These are phyloP conservation scores for Candida labiduridarum DNA, from an alignment of 1,139 yeast species.

Conservation along the genomic window DNA sequence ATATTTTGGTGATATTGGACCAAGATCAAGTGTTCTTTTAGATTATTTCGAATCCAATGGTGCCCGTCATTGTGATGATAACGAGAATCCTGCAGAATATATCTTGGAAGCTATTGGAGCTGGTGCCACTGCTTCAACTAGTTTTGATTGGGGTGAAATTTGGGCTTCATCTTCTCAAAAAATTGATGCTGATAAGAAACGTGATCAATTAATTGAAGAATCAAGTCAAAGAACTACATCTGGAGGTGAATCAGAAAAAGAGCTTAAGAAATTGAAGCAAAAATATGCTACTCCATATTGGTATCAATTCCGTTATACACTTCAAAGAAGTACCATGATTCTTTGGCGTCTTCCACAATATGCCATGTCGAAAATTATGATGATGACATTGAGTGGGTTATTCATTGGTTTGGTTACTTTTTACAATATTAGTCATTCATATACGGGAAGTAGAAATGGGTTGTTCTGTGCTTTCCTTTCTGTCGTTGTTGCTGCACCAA, in stretches of 20 bases:
- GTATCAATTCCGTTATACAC: slow-evolving; percentile 38
- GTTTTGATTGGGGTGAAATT: slow-evolving; percentile 48
- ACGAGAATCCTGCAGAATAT: slow-evolving; percentile 69
- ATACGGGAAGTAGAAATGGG: slow-evolving; percentile 54
- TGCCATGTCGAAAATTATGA: slow-evolving; percentile 42
- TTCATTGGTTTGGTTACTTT: slow-evolving; percentile 54
- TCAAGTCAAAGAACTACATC: slow-evolving; percentile 8
- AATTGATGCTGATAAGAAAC: slow-evolving; percentile 19
- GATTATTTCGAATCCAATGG: slow-evolving; percentile 72
- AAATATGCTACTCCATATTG: slow-evolving; percentile 40
- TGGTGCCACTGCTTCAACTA: slow-evolving; percentile 60
- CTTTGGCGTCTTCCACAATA: slow-evolving; percentile 51
- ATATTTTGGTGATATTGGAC: slow-evolving; percentile 79
- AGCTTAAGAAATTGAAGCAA: slow-evolving; percentile 15
- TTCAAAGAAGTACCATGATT: slow-evolving; percentile 32
- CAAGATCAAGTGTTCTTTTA: slow-evolving; percentile 59
- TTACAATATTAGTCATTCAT: slow-evolving; percentile 37
- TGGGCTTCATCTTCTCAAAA: slow-evolving; percentile 46
- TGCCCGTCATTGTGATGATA: slow-evolving; percentile 54
- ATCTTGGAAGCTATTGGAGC: slow-evolving; percentile 67
- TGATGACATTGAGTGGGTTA: slow-evolving; percentile 49
- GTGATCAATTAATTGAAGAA: slow-evolving; percentile 22
- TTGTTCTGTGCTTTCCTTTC: slow-evolving; percentile 55
- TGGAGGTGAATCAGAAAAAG: slow-evolving; percentile 7
- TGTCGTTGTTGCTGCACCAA: slow-evolving; percentile 52